A percentile compares a stretch with the other conserved stretches of the same genome.
phyloP scores from a whole-genome alignment of 306 rosid genomes.

The Trifolium repens region DNA sequence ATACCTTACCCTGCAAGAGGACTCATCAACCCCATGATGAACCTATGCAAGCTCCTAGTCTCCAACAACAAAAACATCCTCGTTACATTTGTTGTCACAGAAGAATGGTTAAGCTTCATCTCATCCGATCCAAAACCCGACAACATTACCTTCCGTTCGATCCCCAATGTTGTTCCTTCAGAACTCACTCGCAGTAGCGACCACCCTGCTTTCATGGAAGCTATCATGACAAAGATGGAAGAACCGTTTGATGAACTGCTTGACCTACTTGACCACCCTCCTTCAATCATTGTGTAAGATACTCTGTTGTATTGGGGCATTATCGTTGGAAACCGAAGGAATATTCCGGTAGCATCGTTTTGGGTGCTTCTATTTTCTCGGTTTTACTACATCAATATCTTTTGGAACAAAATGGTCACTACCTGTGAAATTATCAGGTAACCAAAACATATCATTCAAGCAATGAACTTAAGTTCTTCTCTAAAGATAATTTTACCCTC shows the following conservation, averaged over 20 bases:
- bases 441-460: background rate
- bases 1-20: constrained; percentile 55
- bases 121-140: constrained; percentile 38
- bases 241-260: constrained; percentile 49
- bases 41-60: constrained; percentile 44
- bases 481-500: too few relatives aligned
- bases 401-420: constrained; percentile 41
- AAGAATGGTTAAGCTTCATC: constrained; percentile 58
- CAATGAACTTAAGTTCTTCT: background rate
- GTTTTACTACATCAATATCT: constrained; percentile 32
- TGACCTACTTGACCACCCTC: constrained; percentile 29
- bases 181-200: constrained; percentile 40
- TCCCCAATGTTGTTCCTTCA: constrained; percentile 54
- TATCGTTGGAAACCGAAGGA: constrained; percentile 41
- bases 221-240: constrained; percentile 45
- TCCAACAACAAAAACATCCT: constrained; percentile 28
- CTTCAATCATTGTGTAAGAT: constrained; percentile 31
- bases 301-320: constrained; percentile 40
- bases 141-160: constrained; percentile 23
- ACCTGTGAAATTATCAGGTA: constrained; percentile 44
- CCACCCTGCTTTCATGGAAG: constrained; percentile 30
- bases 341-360: constrained; percentile 52
- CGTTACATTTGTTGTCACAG: constrained; percentile 50
- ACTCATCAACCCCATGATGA: constrained; percentile 57
- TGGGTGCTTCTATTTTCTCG: constrained; percentile 42